Conservation (phyloP, 2,329 filamentous ascomycete genomes). For the Pseudogymnoascus sp. region DNA sequence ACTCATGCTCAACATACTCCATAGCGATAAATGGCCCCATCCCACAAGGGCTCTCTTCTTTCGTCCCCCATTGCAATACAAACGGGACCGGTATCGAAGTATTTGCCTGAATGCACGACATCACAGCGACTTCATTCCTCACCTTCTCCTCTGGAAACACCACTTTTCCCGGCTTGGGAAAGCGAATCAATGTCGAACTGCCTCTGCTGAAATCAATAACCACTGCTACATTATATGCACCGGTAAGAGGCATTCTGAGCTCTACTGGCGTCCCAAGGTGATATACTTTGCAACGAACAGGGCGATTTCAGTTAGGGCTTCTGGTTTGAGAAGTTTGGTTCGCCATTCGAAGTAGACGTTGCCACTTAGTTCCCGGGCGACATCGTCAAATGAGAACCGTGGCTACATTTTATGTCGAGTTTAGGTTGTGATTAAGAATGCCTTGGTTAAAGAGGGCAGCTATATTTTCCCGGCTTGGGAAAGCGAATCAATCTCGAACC, state of each 20-base stretch:
- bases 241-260: background rate
- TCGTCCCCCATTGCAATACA: slow-evolving; percentile 18
- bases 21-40: slow-evolving; percentile 31
- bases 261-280: background rate
- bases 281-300: background rate
- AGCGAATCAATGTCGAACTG: slow-evolving; percentile 10
- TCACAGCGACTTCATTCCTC: slow-evolving; percentile 13
- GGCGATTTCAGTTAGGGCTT: background rate
- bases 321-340: background rate
- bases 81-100: slow-evolving; percentile 15
- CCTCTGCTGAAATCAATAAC: background rate
- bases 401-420: background rate
- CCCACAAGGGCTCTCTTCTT: slow-evolving; percentile 14
- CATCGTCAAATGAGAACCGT: background rate
- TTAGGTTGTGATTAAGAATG: background rate
- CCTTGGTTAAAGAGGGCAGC: background rate
- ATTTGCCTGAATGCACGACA: slow-evolving; percentile 14
- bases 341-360: background rate
- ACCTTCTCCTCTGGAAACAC: slow-evolving; percentile 16
- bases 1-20: slow-evolving; percentile 24
- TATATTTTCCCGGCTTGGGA: slow-evolving; percentile 9
- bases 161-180: slow-evolving; percentile 14
- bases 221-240: background rate
- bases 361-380: background rate
- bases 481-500: slow-evolving; percentile 11